Percentiles rank a stretch among this genome's conserved stretches.
Conservation (phyloP, 2,329 filamentous ascomycete species). For the Fusarium sp. region DNA sequence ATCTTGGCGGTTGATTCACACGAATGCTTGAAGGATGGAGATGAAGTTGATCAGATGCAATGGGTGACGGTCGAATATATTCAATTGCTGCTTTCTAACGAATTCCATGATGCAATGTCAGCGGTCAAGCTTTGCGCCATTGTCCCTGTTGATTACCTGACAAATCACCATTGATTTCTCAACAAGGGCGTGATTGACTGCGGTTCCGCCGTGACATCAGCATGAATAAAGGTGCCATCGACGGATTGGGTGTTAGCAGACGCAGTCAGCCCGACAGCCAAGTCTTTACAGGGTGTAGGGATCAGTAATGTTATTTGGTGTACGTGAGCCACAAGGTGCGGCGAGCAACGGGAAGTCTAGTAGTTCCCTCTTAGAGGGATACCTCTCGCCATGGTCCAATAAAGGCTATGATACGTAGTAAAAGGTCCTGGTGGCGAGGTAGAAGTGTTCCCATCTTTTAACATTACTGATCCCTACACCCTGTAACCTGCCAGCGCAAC, state of each 20-base stretch:
- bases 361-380: too few relatives aligned
- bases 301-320: too few relatives aligned
- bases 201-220: constrained; percentile 12
- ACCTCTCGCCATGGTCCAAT: too few relatives aligned
- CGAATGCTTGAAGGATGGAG: neutral
- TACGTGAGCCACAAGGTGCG: too few relatives aligned
- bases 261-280: too few relatives aligned
- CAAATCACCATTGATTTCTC: constrained; percentile 25
- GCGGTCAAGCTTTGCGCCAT: constrained; percentile 4
- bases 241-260: neutral
- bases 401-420: too few relatives aligned
- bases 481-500: too few relatives aligned
- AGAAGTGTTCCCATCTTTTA: too few relatives aligned
- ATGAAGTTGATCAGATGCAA: neutral
- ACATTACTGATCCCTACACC: too few relatives aligned
- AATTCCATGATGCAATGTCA: constrained; percentile 10
- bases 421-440: too few relatives aligned
- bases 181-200: constrained; percentile 35
- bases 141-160: constrained; percentile 5
- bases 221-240: constrained; percentile 11
- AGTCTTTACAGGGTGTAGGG: too few relatives aligned
- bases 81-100: neutral
- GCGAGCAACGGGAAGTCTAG: too few relatives aligned
- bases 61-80: neutral
- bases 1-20: constrained; percentile 31